Conservation (phyloP, 345 rosid genomes). For the Camelina hispida region DNA sequence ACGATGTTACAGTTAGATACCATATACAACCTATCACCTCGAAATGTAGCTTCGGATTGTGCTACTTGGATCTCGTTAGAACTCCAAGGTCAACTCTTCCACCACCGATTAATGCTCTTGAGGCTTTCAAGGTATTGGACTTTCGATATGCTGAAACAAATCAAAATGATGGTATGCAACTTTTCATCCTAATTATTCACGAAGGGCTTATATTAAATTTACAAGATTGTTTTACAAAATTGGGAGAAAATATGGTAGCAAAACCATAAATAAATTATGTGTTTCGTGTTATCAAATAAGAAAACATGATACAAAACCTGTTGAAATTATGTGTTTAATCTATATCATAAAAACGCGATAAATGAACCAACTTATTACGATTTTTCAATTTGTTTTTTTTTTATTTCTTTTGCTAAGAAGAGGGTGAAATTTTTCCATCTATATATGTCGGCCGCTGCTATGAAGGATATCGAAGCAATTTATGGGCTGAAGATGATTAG, state of each 20-base stretch:
- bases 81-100: constrained; percentile 26
- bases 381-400: too few relatives aligned
- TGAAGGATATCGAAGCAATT: constrained; percentile 37
- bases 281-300: too few relatives aligned
- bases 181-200: too few relatives aligned
- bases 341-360: background rate
- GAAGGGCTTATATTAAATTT: too few relatives aligned
- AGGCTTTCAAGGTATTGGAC: constrained; percentile 30
- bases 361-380: background rate
- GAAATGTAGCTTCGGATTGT: background rate
- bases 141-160: constrained; percentile 34
- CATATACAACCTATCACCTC: constrained; percentile 2
- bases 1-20: constrained; percentile 11
- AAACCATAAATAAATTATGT: too few relatives aligned
- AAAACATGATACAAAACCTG: too few relatives aligned
- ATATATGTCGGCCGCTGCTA: constrained; percentile 9
- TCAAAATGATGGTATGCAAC: constrained; percentile 41
- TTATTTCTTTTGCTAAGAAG: too few relatives aligned
- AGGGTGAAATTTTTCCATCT: too few relatives aligned
- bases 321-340: too few relatives aligned
- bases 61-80: background rate
- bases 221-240: too few relatives aligned
- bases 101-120: constrained; percentile 45
- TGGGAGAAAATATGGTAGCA: too few relatives aligned
- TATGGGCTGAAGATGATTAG: constrained; percentile 45